Conservation (phyloP, 441 rosid genomes). For the Gossypium schwendimanii region DNA sequence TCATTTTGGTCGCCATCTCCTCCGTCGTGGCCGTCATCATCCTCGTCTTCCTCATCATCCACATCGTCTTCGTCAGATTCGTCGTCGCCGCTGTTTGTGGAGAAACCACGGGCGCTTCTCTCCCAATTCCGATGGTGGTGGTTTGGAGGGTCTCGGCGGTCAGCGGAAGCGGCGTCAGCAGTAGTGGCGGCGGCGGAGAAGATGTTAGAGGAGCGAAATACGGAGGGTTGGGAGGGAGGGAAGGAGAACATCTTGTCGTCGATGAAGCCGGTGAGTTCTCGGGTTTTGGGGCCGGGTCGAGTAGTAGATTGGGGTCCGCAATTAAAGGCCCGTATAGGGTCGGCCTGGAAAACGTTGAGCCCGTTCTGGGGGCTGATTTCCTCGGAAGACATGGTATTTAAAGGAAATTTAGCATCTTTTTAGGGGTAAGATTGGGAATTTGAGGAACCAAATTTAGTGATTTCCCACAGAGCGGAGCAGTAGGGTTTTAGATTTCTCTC, state of each 20-base stretch:
- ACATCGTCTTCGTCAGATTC: constrained; percentile 53
- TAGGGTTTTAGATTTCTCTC: constrained; percentile 8
- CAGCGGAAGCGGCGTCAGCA: not conserved
- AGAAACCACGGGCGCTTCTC: constrained; percentile 21
- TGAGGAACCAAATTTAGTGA: not conserved
- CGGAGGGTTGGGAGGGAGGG: constrained; percentile 21
- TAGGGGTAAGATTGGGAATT: not conserved
- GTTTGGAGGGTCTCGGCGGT: constrained; percentile 8
- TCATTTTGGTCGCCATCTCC: constrained; percentile 21
- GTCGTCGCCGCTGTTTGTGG: constrained; percentile 32
- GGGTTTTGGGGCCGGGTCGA: constrained; percentile 32
- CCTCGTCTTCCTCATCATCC: constrained; percentile 33
- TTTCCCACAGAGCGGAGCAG: not conserved
- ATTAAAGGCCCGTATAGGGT: constrained; percentile 33
- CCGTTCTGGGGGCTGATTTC: constrained; percentile 34
- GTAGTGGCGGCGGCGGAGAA: not conserved
- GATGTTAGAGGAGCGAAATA: constrained; percentile 28
- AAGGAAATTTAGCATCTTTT: constrained; percentile 8
- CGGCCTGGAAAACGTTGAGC: constrained; percentile 48
- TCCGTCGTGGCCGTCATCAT: constrained; percentile 17
- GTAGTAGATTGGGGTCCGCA: constrained; percentile 17
- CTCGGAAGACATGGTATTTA: constrained; percentile 37
- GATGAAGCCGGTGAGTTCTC: constrained; percentile 49
- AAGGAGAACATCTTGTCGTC: constrained; percentile 48
- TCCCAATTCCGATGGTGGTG: constrained; percentile 30